Evolutionary conservation across 2,329 filamentous ascomycete species (phyloP).

Genomic region (Fusarium nygamai): DNA sequence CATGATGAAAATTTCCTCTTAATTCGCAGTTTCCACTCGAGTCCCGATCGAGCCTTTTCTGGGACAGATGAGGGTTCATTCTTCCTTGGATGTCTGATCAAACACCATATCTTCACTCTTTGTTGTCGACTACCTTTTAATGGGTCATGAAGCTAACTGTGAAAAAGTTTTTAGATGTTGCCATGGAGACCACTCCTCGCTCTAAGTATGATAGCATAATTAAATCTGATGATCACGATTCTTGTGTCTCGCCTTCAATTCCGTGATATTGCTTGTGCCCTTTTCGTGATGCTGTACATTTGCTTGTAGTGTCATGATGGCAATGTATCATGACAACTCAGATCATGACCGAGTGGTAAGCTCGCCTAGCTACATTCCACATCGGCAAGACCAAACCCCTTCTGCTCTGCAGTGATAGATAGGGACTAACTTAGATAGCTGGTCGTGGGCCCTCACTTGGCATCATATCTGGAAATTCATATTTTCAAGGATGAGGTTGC

Average conservation of each 20-base stretch:
- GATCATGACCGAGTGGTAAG: not conserved
- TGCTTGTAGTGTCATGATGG: not conserved
- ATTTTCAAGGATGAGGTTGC: not conserved
- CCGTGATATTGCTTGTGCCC: not conserved
- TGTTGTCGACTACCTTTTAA: slow-evolving; percentile 9
- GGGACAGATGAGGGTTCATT: slow-evolving; percentile 73
- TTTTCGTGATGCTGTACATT: too few relatives aligned
- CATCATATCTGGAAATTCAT: not conserved
- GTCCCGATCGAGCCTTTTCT: slow-evolving; percentile 72
- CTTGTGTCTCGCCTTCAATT: not conserved
- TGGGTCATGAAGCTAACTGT: slow-evolving; percentile 37
- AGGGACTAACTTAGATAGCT: not conserved
- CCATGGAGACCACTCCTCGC: not conserved
- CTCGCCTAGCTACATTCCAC: not conserved
- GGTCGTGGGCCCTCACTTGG: not conserved
- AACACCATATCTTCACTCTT: slow-evolving; percentile 35
- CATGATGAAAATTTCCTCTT: slow-evolving; percentile 79
- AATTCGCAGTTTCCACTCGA: slow-evolving; percentile 93
- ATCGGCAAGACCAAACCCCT: not conserved
- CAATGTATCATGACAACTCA: not conserved
- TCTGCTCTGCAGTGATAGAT: too few relatives aligned
- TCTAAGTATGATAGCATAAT: not conserved
- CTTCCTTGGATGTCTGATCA: slow-evolving; percentile 84
- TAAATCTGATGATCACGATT: not conserved
- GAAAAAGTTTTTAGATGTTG: slow-evolving; percentile 19